phyloP scores from a whole-genome alignment of 768 basidiomycete genomes.

The Suillus occidentalis region DNA sequence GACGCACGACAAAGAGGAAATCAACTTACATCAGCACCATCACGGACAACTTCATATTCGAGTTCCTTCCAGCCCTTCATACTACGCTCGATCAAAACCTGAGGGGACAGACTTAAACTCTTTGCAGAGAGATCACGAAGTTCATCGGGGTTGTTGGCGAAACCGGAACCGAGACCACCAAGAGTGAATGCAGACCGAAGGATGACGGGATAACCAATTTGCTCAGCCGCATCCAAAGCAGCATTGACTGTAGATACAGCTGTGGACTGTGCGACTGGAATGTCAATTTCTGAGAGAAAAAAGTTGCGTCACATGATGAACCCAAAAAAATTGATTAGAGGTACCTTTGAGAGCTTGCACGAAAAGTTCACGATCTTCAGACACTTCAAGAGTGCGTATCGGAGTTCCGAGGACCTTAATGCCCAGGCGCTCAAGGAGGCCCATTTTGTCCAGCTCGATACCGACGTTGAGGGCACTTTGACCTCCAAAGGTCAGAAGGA shows the following conservation, averaged over 20 bases:
- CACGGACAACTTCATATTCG: conserved; percentile 98
- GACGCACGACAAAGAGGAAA: conserved; percentile 11
- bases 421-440: conserved; percentile 87
- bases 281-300: conserved; percentile 79
- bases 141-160: conserved; percentile 93
- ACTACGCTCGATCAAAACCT: conserved; percentile 94
- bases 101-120: conserved; percentile 86
- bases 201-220: conserved; percentile 97
- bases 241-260: conserved; percentile 96
- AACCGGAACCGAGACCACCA: conserved; percentile 97
- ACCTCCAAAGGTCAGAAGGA: conserved; percentile 96
- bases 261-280: conserved; percentile 92
- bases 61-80: conserved; percentile 99
- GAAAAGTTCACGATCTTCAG: conserved; percentile 96
- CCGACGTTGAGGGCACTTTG: conserved; percentile 98
- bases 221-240: conserved; percentile 86
- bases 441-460: conserved; percentile 95
- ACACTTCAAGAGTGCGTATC: conserved; percentile 90
- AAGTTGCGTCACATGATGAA: conserved; percentile 10
- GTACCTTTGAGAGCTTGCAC: conserved; percentile 93
- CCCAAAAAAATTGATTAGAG: conserved; percentile 2
- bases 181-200: conserved; percentile 96
- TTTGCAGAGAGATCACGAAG: conserved; percentile 92
- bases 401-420: conserved; percentile 95
- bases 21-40: conserved; percentile 86